These are phyloP conservation scores for Aspergillus viridinutans DNA, from an alignment of 2,329 filamentous ascomycete species.

Conservation along the genomic window DNA sequence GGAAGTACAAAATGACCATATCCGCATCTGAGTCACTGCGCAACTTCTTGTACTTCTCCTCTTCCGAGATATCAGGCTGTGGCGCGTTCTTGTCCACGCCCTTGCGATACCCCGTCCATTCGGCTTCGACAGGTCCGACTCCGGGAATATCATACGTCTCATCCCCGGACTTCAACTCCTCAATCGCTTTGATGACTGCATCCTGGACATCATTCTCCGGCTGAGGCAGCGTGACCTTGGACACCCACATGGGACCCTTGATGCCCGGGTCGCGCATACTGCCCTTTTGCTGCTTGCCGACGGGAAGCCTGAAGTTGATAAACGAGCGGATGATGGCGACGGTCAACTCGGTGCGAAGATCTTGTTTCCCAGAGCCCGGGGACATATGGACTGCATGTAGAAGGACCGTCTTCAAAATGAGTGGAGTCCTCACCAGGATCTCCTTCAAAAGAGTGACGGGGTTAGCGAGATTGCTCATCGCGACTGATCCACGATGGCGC, in stretches of 20 bases:
- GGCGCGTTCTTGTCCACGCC: constrained; percentile 35
- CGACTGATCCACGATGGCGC: neutral
- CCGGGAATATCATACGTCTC: constrained; percentile 38
- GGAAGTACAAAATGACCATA: constrained; percentile 44
- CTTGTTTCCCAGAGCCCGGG: constrained; percentile 68
- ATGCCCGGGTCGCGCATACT: constrained; percentile 61
- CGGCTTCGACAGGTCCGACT: constrained; percentile 37
- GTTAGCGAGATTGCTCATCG: constrained; percentile 23
- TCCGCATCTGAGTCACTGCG: constrained; percentile 37
- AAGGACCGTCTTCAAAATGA: constrained; percentile 41
- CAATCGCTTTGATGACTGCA: constrained; percentile 37
- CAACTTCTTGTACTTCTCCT: constrained; percentile 39
- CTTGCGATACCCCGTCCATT: constrained; percentile 44
- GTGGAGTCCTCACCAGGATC: constrained; percentile 36
- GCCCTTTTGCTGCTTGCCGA: constrained; percentile 62
- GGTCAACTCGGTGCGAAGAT: constrained; percentile 69
- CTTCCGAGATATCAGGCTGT: constrained; percentile 40
- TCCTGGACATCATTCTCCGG: constrained; percentile 47
- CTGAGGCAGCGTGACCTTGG: constrained; percentile 60
- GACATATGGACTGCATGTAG: constrained; percentile 58
- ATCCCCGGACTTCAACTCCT: constrained; percentile 34
- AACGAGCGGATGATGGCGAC: constrained; percentile 68
- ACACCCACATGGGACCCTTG: constrained; percentile 79
- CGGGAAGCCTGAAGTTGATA: constrained; percentile 47
- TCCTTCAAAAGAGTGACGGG: constrained; percentile 31